Percentiles rank a stretch among this genome's conserved stretches.
Evolutionary conservation across 2,329 filamentous ascomycete species (phyloP).

Genomic region (Aspergillus versicolor): DNA sequence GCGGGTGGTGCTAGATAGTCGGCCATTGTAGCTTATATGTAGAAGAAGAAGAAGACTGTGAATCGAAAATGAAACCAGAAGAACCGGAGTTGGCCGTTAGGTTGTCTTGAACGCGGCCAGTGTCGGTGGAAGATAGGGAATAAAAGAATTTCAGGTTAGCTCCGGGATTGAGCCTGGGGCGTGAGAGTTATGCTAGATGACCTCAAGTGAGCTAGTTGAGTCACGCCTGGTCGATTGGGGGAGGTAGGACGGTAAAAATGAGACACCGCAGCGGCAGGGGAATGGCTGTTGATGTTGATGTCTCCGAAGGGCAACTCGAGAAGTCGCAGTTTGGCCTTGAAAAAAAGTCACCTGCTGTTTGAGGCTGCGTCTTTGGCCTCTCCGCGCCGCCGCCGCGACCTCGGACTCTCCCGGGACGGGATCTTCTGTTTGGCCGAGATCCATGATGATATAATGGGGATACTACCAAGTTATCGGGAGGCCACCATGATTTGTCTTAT

Average conservation of each 20-base stretch:
- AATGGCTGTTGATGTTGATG: slow-evolving; percentile 8
- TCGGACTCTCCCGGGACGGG: slow-evolving; percentile 16
- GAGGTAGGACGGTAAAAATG: slow-evolving; percentile 8
- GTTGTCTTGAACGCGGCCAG: slow-evolving; percentile 24
- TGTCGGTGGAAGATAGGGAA: slow-evolving; percentile 26
- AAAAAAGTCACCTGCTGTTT: slow-evolving; percentile 37
- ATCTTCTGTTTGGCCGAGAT: slow-evolving; percentile 17
- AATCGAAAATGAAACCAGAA: slow-evolving; percentile 7
- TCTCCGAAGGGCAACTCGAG: slow-evolving; percentile 13
- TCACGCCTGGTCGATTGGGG: slow-evolving; percentile 24
- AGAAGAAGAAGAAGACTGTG: slow-evolving; percentile 14
- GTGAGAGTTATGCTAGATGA: slow-evolving; percentile 14
- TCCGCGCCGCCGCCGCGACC: slow-evolving; percentile 24
- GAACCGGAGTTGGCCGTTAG: slow-evolving; percentile 22
- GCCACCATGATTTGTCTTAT: neutral
- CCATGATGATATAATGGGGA: slow-evolving; percentile 10
- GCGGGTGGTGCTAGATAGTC: slow-evolving; percentile 53
- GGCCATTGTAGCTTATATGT: slow-evolving; percentile 37
- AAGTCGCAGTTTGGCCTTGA: slow-evolving; percentile 17
- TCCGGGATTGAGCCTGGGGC: slow-evolving; percentile 23
- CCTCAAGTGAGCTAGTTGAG: slow-evolving; percentile 16
- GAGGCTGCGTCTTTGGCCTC: slow-evolving; percentile 29
- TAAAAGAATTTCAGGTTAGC: slow-evolving; percentile 30
- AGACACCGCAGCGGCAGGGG: slow-evolving; percentile 15
- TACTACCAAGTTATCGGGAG: neutral